These are phyloP conservation scores for Aspergillus haitiensis DNA, from an alignment of 495 filamentous ascomycete genomes.

Conservation along the genomic window DNA sequence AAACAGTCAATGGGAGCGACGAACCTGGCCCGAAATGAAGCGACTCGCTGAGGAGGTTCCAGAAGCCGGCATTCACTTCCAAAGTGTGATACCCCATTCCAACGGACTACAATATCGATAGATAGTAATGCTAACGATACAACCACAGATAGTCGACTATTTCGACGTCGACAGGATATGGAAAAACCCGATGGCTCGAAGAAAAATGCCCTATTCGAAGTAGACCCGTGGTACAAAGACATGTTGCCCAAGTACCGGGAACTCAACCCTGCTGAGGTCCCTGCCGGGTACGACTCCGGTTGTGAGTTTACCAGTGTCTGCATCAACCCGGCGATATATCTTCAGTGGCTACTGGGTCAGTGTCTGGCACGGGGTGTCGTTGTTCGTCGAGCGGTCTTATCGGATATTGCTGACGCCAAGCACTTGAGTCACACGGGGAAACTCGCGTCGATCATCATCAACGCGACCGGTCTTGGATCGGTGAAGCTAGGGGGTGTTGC, in stretches of 20 bases:
- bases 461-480: slow-evolving; percentile 74
- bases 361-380: slow-evolving; percentile 69
- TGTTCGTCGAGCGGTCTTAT: slow-evolving; percentile 57
- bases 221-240: slow-evolving; percentile 5
- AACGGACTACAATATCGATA: neutral
- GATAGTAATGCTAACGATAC: slow-evolving; percentile 53
- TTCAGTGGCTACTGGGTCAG: slow-evolving; percentile 76
- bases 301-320: slow-evolving; percentile 80
- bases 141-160: slow-evolving; percentile 27
- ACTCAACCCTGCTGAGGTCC: slow-evolving; percentile 51
- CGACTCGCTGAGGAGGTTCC: slow-evolving; percentile 63
- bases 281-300: slow-evolving; percentile 62
- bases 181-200: no score
- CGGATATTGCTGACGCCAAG: slow-evolving; percentile 66
- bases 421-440: slow-evolving; percentile 45
- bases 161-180: no score
- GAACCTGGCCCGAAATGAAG: slow-evolving; percentile 60
- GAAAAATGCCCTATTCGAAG: no score
- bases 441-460: slow-evolving; percentile 65
- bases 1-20: slow-evolving; percentile 51
- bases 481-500: slow-evolving; percentile 75
- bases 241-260: slow-evolving; percentile 48
- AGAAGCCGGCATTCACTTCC: slow-evolving; percentile 82
- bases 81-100: slow-evolving; percentile 48
- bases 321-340: slow-evolving; percentile 86